Conservation (phyloP, 2,329 filamentous ascomycete genomes). For the Helotiales sp. region DNA sequence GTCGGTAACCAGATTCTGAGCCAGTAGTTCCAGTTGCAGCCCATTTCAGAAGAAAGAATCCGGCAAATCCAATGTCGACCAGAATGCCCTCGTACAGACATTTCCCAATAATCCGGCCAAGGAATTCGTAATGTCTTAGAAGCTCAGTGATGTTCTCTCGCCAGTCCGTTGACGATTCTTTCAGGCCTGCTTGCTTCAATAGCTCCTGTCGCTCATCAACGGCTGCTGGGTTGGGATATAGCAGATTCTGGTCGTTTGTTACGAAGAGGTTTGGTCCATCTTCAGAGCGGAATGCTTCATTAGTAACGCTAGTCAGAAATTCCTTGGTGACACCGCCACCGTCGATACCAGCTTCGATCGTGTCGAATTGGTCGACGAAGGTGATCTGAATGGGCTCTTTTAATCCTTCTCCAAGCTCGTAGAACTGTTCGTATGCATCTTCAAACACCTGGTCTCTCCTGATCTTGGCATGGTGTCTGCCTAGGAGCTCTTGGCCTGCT, state of each 20-base stretch:
- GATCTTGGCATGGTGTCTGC: constrained; percentile 76
- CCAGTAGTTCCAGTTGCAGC: constrained; percentile 68
- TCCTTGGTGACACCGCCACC: constrained; percentile 97
- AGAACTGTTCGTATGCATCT: constrained; percentile 85
- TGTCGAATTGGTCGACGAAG: constrained; percentile 88
- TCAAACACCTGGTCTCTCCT: constrained; percentile 77
- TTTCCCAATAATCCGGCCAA: constrained; percentile 91
- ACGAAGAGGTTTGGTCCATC: constrained; percentile 67
- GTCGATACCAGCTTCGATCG: constrained; percentile 89
- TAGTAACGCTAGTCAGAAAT: constrained; percentile 86
- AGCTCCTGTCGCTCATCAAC: constrained; percentile 67
- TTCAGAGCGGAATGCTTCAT: constrained; percentile 73
- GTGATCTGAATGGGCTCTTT: constrained; percentile 97
- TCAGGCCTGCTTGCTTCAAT: constrained; percentile 51
- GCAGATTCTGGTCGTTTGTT: constrained; percentile 79
- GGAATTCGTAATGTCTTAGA: constrained; percentile 80
- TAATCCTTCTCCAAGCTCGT: constrained; percentile 73
- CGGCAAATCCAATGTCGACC: constrained; percentile 87
- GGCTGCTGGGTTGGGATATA: constrained; percentile 84
- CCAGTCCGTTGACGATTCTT: constrained; percentile 56
- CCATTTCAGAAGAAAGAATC: constrained; percentile 97
- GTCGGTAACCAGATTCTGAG: constrained; percentile 73
- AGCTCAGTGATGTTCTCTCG: constrained; percentile 58
- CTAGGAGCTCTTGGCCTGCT: constrained; percentile 41
- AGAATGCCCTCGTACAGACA: constrained; percentile 97